These are phyloP conservation scores for Dendryphion nanum DNA, from an alignment of 2,329 filamentous ascomycete genomes.

Conservation along the genomic window DNA sequence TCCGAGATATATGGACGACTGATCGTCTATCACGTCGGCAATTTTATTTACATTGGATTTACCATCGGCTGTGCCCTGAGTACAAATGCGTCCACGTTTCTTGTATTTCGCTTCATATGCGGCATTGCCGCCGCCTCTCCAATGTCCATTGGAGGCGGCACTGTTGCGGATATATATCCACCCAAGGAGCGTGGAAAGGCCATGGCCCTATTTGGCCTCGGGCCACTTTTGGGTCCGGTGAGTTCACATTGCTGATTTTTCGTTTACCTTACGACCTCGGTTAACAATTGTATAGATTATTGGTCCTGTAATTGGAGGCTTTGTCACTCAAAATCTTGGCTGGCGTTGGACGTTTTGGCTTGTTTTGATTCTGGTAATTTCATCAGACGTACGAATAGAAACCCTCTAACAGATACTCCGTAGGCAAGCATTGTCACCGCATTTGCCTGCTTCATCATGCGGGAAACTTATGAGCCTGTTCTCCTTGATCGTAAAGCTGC, in stretches of 20 bases:
- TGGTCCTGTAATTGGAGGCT: slow-evolving; percentile 46
- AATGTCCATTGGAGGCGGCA: slow-evolving; percentile 50
- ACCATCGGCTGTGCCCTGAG: slow-evolving; percentile 24
- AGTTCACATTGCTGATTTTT: too few species aligned
- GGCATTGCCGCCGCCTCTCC: slow-evolving; percentile 20
- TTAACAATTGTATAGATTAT: too few species aligned
- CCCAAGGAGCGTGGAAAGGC: slow-evolving; percentile 49
- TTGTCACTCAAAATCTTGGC: slow-evolving; percentile 41
- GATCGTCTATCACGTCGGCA: slow-evolving; percentile 27
- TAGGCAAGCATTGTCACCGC: not conserved
- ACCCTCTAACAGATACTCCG: not conserved
- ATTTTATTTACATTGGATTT: slow-evolving; percentile 15
- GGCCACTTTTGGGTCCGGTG: slow-evolving; percentile 50
- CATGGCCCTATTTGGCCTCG: slow-evolving; percentile 50
- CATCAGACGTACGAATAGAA: not conserved
- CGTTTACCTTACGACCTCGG: too few species aligned
- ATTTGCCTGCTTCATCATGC: slow-evolving; percentile 39
- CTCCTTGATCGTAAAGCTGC: slow-evolving; percentile 65
- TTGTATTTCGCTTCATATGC: slow-evolving; percentile 27
- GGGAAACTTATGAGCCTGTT: slow-evolving; percentile 75
- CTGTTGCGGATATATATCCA: slow-evolving; percentile 52
- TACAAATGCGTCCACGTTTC: slow-evolving; percentile 19
- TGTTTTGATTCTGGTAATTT: slow-evolving; percentile 35
- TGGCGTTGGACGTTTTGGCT: slow-evolving; percentile 53
- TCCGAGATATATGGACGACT: slow-evolving; percentile 39